Evolutionary conservation across 2,329 filamentous ascomycete genomes (phyloP), one percentile per base, ranked within the genome.

Genomic region (Ramularia collo-cygni): DNA sequence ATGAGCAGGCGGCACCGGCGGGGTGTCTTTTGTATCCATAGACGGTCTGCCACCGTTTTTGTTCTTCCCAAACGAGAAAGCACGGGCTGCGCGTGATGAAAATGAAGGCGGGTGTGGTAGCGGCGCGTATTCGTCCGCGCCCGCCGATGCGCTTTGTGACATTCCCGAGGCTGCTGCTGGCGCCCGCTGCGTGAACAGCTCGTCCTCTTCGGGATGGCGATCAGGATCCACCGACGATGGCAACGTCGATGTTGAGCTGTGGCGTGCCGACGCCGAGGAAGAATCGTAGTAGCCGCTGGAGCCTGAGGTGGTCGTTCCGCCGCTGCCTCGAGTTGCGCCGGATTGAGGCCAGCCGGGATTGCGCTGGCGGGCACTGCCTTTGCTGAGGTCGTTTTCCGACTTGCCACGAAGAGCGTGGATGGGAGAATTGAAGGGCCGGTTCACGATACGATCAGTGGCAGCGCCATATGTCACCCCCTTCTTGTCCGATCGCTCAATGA

Each of bases 221-320:
- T 64, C 60, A 45, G 54, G 55, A 37, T 76, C 74, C 9, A 72
- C 63, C n/a, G 71, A 75, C 14, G 71, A 75, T 27, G 73, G 74
- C 28, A 74, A 61, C 6, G 72, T 75, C 6, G 73, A 75, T 5
- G 73, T 71, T 19, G 70, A 75, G 56, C 71, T 76, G 47, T 70
- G 66, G 32, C 71, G 70, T 30, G 68, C 68, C 28, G 72, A 75
- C 12, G 61, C 59, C 32, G 60, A 57, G 27, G 62, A 63, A 27
- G 56, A 62, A 34, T 62, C 59, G 55, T 62, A 60, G 46, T 64
- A 62, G 37, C 64, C 64, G 32, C 67, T 70, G 15, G 66, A 69
- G 36, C 59, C 61, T 16, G 70, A 72, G 40, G 66, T 64, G 33
- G 69, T 61, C 30, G 69, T 72, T 37, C 65, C 67, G 48, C 67